These are phyloP conservation scores for Sanchytrium tribonematis DNA, from an alignment of 371 early-diverging fungal genomes.

Conservation along the genomic window DNA sequence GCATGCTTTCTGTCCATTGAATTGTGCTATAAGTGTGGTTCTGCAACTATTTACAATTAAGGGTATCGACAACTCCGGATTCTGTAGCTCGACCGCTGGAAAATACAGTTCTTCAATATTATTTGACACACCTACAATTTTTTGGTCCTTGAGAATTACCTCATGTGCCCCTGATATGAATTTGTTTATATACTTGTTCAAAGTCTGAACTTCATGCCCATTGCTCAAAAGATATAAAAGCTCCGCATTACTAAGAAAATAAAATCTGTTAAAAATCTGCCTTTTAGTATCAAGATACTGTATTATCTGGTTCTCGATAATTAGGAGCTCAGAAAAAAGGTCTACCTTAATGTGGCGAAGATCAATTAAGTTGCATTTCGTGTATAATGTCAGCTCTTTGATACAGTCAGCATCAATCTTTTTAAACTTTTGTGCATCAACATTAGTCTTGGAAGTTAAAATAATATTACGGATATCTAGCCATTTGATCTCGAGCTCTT, in stretches of 20 bases:
- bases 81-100: constrained; percentile 15
- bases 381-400: neutral
- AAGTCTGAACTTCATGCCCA: constrained; percentile 17
- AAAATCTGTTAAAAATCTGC: constrained; percentile 19
- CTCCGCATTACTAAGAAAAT: constrained; percentile 26
- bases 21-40: neutral
- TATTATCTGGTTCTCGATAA: neutral
- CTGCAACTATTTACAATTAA: neutral
- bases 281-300: constrained; percentile 17
- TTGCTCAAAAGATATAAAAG: constrained; percentile 24
- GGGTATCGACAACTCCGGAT: constrained; percentile 9
- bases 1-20: neutral
- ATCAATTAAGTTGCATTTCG: neutral
- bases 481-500: neutral
- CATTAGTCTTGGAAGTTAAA: neutral
- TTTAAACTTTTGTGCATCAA: neutral
- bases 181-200: constrained; percentile 22
- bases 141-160: constrained; percentile 14
- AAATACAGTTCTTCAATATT: constrained; percentile 16
- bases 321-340: neutral
- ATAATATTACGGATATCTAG: neutral
- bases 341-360: neutral
- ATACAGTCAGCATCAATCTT: neutral
- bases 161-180: constrained; percentile 21
- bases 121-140: constrained; percentile 15